Conservation (phyloP, 2,329 filamentous ascomycete species). For the Mycogone perniciosa region DNA sequence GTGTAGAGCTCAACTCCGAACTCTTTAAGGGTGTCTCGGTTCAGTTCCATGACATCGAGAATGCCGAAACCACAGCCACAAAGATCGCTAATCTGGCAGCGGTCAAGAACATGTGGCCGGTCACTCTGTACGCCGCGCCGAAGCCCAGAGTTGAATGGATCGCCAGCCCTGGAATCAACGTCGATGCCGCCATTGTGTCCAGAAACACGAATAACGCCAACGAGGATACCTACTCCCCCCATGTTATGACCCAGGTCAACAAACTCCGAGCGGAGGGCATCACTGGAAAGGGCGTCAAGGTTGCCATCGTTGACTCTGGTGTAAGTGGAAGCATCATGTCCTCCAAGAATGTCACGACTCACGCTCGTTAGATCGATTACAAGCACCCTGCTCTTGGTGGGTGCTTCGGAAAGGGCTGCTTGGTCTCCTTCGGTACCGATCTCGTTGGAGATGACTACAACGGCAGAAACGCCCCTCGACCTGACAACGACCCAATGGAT, state of each 20-base stretch:
- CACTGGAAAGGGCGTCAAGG: conserved; percentile 45
- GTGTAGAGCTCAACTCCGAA: conserved; percentile 42
- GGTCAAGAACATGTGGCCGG: conserved; percentile 45
- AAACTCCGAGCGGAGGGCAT: conserved; percentile 44
- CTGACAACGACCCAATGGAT: conserved; percentile 33
- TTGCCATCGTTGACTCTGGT: conserved; percentile 49
- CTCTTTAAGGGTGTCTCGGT: conserved; percentile 51
- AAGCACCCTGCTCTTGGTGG: conserved; percentile 40
- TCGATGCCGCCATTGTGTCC: not conserved
- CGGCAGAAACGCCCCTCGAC: conserved; percentile 23
- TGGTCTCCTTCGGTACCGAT: conserved; percentile 38
- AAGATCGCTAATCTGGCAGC: conserved; percentile 35
- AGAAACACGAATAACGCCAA: conserved; percentile 1
- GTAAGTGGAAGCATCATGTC: conserved; percentile 27
- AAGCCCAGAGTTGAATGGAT: conserved; percentile 39
- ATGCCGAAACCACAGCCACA: conserved; percentile 36
- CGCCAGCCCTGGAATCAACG: conserved; percentile 24
- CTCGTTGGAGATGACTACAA: conserved; percentile 33
- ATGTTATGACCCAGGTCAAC: conserved; percentile 51
- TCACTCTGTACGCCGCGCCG: conserved; percentile 38
- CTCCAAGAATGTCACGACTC: not conserved
- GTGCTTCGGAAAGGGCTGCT: conserved; percentile 39
- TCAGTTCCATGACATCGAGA: conserved; percentile 40
- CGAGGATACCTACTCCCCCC: conserved; percentile 24
- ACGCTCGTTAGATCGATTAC: conserved; percentile 31